A percentile compares a stretch with the other conserved stretches of the same genome.
Evolutionary conservation across 129 eudicot species (phyloP).

Genomic region (Sambucus nigra): DNA sequence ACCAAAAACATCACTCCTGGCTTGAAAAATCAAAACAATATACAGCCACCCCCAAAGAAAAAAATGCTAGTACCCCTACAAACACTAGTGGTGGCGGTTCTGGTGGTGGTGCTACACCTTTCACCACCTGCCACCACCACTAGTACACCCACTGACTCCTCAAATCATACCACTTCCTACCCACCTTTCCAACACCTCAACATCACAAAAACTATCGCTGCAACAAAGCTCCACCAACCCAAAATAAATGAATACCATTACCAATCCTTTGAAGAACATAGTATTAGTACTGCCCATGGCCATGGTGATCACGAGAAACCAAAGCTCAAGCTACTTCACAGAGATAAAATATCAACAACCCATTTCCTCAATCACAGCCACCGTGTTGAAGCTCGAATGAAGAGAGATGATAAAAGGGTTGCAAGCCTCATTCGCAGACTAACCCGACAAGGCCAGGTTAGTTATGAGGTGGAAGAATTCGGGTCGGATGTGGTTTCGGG

Average conservation of each 20-base stretch:
- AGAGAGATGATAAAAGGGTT: slow-evolving; percentile 57
- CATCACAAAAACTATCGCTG: slow-evolving; percentile 34
- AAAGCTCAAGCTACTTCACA: slow-evolving; percentile 60
- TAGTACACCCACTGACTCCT: slow-evolving; percentile 22
- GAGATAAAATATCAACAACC: slow-evolving; percentile 41
- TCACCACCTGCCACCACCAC: slow-evolving; percentile 18
- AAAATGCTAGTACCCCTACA: slow-evolving; percentile 12
- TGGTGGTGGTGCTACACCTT: slow-evolving; percentile 8
- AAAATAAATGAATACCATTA: slow-evolving; percentile 17
- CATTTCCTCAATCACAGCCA: slow-evolving; percentile 25
- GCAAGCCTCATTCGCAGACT: slow-evolving; percentile 25
- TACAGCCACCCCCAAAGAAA: neutral
- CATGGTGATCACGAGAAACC: slow-evolving; percentile 7
- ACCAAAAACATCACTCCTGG: neutral
- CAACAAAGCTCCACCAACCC: slow-evolving; percentile 19
- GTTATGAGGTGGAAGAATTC: slow-evolving; percentile 51
- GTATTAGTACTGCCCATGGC: neutral
- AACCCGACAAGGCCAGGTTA: slow-evolving; percentile 8
- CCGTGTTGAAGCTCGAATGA: slow-evolving; percentile 43
- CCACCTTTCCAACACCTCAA: slow-evolving; percentile 48
- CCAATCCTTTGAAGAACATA: too few relatives aligned
- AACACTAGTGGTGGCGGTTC: neutral
- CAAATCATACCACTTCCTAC: slow-evolving; percentile 20
- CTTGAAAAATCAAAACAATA: neutral
- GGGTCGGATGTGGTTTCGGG: slow-evolving; percentile 93